Evolutionary conservation across 1,139 yeast species (phyloP).

Genomic region (Arxiozyma bovina): DNA sequence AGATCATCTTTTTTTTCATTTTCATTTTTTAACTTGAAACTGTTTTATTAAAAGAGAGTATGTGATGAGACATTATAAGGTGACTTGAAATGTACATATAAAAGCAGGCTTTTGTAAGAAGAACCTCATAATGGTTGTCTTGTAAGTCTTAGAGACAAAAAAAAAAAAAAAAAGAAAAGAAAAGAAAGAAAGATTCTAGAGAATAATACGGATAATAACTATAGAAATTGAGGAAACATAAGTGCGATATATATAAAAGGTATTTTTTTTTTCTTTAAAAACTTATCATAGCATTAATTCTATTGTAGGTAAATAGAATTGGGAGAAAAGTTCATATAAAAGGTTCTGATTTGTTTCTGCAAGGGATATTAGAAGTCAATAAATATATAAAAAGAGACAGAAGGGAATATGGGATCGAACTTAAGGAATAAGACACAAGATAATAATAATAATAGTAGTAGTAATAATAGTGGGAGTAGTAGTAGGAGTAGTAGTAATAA

Average conservation of each 20-base stretch:
- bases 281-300: neutral
- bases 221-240: no score
- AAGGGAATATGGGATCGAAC: neutral
- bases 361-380: neutral
- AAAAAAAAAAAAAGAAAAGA: no score
- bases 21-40: no score
- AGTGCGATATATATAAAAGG: no score
- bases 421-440: neutral
- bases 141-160: neutral
- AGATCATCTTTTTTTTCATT: no score
- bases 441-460: neutral
- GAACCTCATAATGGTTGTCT: neutral
- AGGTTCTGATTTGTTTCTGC: neutral
- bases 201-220: no score
- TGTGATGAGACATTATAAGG: neutral
- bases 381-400: neutral
- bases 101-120: neutral
- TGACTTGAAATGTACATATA: no score
- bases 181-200: no score
- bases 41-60: neutral
- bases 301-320: no score
- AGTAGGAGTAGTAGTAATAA: neutral
- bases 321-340: neutral
- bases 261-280: no score
- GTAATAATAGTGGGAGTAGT: neutral